Conservation (phyloP, 192 early-diverging fungal genomes). For the Ramicandelaber brevisporus region DNA sequence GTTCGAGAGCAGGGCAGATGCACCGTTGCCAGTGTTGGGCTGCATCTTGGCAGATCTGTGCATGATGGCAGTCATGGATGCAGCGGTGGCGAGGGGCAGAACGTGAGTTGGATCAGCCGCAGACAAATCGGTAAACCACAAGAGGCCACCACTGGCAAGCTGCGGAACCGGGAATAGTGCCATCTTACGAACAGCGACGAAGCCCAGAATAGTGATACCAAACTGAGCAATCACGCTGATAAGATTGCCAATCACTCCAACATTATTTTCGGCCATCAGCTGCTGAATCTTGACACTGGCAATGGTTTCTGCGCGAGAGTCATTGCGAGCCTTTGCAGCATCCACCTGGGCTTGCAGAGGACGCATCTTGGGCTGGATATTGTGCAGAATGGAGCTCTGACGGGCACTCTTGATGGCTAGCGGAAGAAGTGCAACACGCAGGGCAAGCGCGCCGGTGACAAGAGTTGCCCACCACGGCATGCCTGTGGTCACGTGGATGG, state of each 20-base stretch:
- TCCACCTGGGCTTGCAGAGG: conserved; percentile 38
- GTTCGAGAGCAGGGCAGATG: too few relatives aligned
- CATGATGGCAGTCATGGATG: conserved; percentile 44
- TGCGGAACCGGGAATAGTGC: conserved; percentile 57
- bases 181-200: conserved; percentile 59
- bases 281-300: conserved; percentile 24
- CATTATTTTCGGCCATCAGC: conserved; percentile 31
- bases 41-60: conserved; percentile 20
- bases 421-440: conserved; percentile 46
- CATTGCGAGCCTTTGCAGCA: conserved; percentile 21
- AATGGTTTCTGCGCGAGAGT: conserved; percentile 21
- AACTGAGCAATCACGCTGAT: conserved; percentile 34
- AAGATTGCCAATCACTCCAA: conserved; percentile 36
- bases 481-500: conserved; percentile 50
- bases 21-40: conserved; percentile 3
- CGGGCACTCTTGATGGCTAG: conserved; percentile 44
- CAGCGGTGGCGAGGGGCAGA: conserved; percentile 45
- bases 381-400: conserved; percentile 33
- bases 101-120: conserved; percentile 54
- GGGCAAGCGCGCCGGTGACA: conserved; percentile 26
- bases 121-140: conserved; percentile 73
- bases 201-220: conserved; percentile 66
- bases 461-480: conserved; percentile 94
- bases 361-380: conserved; percentile 43
- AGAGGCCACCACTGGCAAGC: conserved; percentile 41